Conservation (phyloP, 2,329 filamentous ascomycete genomes). For the Penicillium decumbens region DNA sequence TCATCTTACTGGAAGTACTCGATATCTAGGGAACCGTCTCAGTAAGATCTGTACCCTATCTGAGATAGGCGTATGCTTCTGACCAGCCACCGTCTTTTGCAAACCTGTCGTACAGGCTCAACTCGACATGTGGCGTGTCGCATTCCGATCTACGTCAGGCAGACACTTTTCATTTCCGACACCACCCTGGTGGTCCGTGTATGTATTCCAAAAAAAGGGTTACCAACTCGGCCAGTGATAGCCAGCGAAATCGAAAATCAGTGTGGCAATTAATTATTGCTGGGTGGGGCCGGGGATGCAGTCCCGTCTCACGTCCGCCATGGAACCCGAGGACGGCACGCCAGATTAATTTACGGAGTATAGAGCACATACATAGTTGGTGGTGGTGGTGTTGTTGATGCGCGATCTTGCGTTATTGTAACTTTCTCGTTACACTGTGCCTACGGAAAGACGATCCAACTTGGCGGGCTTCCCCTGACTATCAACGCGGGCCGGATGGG, state of each 20-base stretch:
- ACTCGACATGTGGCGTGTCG: background rate
- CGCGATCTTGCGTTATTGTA: background rate
- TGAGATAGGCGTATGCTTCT: background rate
- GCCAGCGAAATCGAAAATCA: too few relatives aligned
- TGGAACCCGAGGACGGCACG: too few relatives aligned
- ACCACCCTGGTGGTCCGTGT: background rate
- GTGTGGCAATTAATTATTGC: too few relatives aligned
- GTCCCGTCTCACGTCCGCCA: too few relatives aligned
- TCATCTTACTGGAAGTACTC: too few relatives aligned
- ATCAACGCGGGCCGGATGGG: background rate
- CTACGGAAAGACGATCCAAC: background rate
- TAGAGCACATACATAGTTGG: background rate
- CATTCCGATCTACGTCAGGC: slow-evolving; percentile 1
- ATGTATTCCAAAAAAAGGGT: background rate
- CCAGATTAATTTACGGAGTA: too few relatives aligned
- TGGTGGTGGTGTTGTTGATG: background rate
- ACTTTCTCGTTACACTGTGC: background rate
- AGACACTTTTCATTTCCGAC: background rate
- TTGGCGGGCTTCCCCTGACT: background rate
- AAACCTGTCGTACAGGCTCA: background rate
- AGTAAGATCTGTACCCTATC: background rate
- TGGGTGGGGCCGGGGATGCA: too few relatives aligned
- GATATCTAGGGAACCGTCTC: background rate
- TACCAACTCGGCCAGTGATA: background rate
- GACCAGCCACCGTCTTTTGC: background rate